These are phyloP conservation scores for Candida coleopterorum DNA, from an alignment of 805 yeast genomes.

Conservation along the genomic window DNA sequence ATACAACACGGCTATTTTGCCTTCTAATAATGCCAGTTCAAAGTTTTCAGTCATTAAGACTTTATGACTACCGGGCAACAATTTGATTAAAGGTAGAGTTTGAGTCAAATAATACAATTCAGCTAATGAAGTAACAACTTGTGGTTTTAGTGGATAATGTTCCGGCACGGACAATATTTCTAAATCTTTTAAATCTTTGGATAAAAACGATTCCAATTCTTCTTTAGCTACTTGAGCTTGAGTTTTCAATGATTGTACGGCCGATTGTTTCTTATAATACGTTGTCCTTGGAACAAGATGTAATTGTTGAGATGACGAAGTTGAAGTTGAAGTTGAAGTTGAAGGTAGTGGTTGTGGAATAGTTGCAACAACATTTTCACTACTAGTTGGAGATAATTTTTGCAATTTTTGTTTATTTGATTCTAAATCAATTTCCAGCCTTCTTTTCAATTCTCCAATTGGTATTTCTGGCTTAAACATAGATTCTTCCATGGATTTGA, in stretches of 20 bases:
- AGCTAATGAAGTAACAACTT: slow-evolving; percentile 57
- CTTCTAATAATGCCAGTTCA: slow-evolving; percentile 82
- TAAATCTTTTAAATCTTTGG: slow-evolving; percentile 24
- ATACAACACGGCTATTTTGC: slow-evolving; percentile 83
- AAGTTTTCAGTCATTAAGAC: slow-evolving; percentile 79
- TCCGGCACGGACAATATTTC: slow-evolving; percentile 39
- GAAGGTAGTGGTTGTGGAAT: not conserved
- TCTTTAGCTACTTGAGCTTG: slow-evolving; percentile 9
- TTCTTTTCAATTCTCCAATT: slow-evolving; percentile 6
- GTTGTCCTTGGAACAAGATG: not conserved
- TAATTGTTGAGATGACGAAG: not conserved
- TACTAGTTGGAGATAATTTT: not conserved
- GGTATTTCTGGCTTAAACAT: slow-evolving; percentile 8
- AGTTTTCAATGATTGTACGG: slow-evolving; percentile 11
- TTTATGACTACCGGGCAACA: slow-evolving; percentile 83
- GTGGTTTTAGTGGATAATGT: slow-evolving; percentile 37
- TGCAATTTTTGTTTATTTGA: slow-evolving; percentile 3
- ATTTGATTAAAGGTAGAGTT: slow-evolving; percentile 75
- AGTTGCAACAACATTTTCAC: not conserved
- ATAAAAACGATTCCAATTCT: slow-evolving; percentile 17
- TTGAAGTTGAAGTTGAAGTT: not conserved
- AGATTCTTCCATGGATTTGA: slow-evolving; percentile 8
- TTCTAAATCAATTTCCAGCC: slow-evolving; percentile 5
- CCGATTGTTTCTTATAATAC: slow-evolving; percentile 6
- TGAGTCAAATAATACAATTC: slow-evolving; percentile 86